Base-by-base conservation (phyloP, 805 yeast genomes). In the Nakazawaea ishiwadae region DNA sequence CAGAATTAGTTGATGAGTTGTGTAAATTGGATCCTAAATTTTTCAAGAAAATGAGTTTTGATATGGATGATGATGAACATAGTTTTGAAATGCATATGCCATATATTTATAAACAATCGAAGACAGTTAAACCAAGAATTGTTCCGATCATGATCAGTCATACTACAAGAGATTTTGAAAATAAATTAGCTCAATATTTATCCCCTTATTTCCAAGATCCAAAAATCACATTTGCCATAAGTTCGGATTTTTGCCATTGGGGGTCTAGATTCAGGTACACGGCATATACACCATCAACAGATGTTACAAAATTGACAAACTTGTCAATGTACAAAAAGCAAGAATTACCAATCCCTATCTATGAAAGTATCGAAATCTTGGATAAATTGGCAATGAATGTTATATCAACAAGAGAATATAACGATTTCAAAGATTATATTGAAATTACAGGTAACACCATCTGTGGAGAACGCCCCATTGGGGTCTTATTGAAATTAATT, bases 231-330 rank as follows among this genome's bases (percentile, higher is more conserved):
- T 85, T 93, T 58, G 77, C 87, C 12, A 71, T 93, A 4, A 84
- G 95, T 56, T 77, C 91, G 2, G 99, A 93, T 64, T 93, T 93
- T 54, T 90, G 97, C 55, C 99, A 93, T 57, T 93, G 99, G 99
- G 90, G 90, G 1, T 50, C 67, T 2, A 59, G 86, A 29, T 84
- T 83, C 53, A 74, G 73, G 11, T 84, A 77, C 52, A 75, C 75
- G 3, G 62, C 65, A 5, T 81, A 78, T 48, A 68, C 79, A 0
- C 52, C 66, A 11, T 56, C 59, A 12, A 67, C 64, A 1, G 53
- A 56, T 18, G n/a, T 50, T 1, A 34, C 45, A 3, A 47, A 50
- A 17, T 40, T 60, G 14, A 35, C 10, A 11, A 42, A 39, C 12
- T 35, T 48, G 17, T 23, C 35, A 12, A 16, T 26, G 11, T 20